A percentile compares a stretch with the other conserved stretches of the same genome.
phyloP scores from a whole-genome alignment of 192 early-diverging fungal species.

The Dissophora ornata region DNA sequence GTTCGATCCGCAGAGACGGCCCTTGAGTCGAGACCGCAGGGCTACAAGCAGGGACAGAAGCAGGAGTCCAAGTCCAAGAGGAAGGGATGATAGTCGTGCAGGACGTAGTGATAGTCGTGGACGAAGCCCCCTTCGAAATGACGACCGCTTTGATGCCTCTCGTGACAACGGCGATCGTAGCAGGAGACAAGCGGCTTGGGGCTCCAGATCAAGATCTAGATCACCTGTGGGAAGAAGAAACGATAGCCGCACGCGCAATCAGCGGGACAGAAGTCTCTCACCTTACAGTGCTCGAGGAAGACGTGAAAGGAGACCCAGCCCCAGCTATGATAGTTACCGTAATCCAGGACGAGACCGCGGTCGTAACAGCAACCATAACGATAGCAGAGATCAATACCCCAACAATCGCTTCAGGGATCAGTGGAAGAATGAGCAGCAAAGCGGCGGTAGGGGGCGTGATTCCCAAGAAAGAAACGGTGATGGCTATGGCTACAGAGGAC shows the following conservation, averaged over 20 bases:
- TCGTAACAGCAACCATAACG: background rate
- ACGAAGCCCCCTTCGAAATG: too few relatives aligned
- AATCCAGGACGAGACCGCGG: background rate
- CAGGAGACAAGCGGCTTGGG: background rate
- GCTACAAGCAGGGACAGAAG: background rate
- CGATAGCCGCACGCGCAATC: too few relatives aligned
- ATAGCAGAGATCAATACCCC: background rate
- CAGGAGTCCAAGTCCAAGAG: background rate
- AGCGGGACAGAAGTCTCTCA: background rate
- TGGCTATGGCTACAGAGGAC: background rate
- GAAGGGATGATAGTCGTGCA: too few relatives aligned
- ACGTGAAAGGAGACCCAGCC: conserved; percentile 16
- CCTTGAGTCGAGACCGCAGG: background rate
- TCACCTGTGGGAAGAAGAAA: conserved; percentile 1
- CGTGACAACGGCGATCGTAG: background rate
- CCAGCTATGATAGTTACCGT: conserved; percentile 25
- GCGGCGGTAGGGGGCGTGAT: background rate
- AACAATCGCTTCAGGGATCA: background rate
- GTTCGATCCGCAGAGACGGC: too few relatives aligned
- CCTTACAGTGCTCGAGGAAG: background rate
- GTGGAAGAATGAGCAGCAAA: background rate
- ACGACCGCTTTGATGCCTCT: too few relatives aligned
- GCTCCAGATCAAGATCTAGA: conserved; percentile 4
- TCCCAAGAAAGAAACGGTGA: background rate
- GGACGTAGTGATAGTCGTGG: too few relatives aligned